Base-by-base conservation (phyloP, 2,329 filamentous ascomycete species). In the Cladophialophora carrionii region DNA sequence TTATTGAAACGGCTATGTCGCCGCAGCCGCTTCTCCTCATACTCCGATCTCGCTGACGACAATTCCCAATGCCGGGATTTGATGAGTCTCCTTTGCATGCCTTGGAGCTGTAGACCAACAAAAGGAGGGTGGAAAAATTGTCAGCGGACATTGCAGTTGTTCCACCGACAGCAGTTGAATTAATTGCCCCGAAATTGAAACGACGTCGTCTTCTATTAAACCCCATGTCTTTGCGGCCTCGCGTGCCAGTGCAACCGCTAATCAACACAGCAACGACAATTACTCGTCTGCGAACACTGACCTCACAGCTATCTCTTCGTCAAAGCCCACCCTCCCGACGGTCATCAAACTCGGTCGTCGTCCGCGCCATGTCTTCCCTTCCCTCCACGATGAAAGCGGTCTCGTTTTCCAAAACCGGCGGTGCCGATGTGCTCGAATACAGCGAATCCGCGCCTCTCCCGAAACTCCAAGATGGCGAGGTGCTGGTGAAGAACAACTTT, bases 401-500 rank as follows among this genome's bases (percentile, higher is more conserved):
- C 68, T 80, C 88, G 54, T 86, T 92, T 71, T 85, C 89, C 72
- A 87, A 89, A 80, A 90, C 83, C 22, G 90, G 90, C 66, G 90
- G 88, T 8, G 81, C 84, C 1, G 89, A 92, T 52, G 89, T 91
- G 24, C 80, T 94, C 22, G 80, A 92, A 73, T 87, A 89, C 77
- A 88, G 84, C 73, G 86, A 86, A 20, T 86, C 91, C 73, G 76
- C 92, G 3, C 87, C 89, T 5, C 85, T 96, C 1, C 91, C 92
- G 0, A 79, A 82, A 57, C 85, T 84, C 1, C 81, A 85, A 41
- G 85, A 88, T n/a, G 88, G 87, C 64, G 83, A 96, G 71, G 78
- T 96, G 24, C 84, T 96, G 3, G 85, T 96, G 64, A 90, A 89
- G 78, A 96, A 96, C 77, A 86, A 88, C 69, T 90, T 85, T 75